phyloP scores from a whole-genome alignment of 768 basidiomycete species.

The Brasilioporus rufonigricans region DNA sequence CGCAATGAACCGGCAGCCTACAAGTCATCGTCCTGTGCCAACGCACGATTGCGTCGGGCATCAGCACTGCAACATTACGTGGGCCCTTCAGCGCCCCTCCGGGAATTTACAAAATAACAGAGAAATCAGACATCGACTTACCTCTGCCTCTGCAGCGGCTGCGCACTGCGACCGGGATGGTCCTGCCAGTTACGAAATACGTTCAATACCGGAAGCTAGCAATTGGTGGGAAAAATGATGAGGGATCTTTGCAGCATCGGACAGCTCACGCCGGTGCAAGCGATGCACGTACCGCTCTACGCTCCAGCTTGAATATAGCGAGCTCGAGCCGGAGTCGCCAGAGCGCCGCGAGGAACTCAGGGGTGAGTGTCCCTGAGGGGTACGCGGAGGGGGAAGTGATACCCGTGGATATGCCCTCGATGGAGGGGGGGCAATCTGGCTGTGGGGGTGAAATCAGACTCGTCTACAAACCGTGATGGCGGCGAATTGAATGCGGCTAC shows the following conservation, averaged over 20 bases:
- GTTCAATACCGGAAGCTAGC: slow-evolving; percentile 22
- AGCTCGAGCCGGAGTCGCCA: slow-evolving; percentile 19
- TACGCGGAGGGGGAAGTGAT: not conserved
- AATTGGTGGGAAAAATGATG: not conserved
- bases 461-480: not conserved
- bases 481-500: not conserved
- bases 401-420: not conserved
- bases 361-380: not conserved
- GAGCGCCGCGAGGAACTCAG: slow-evolving; percentile 15
- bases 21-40: not conserved
- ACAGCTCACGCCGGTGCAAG: not conserved
- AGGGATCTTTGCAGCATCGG: not conserved
- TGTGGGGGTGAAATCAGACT: not conserved
- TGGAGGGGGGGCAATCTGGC: not conserved
- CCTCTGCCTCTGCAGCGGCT: slow-evolving; percentile 6
- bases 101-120: not conserved
- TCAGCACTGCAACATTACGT: not conserved
- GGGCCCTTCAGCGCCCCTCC: not conserved
- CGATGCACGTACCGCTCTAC: slow-evolving; percentile 19
- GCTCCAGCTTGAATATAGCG: slow-evolving; percentile 21
- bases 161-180: not conserved
- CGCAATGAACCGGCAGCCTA: not conserved
- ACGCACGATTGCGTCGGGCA: not conserved
- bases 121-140: not conserved
- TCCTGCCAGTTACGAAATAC: slow-evolving; percentile 9